A percentile compares a stretch with the other conserved stretches of the same genome.
Conservation (phyloP, 148 eudicot species). For the Chenopodium suecicum region DNA sequence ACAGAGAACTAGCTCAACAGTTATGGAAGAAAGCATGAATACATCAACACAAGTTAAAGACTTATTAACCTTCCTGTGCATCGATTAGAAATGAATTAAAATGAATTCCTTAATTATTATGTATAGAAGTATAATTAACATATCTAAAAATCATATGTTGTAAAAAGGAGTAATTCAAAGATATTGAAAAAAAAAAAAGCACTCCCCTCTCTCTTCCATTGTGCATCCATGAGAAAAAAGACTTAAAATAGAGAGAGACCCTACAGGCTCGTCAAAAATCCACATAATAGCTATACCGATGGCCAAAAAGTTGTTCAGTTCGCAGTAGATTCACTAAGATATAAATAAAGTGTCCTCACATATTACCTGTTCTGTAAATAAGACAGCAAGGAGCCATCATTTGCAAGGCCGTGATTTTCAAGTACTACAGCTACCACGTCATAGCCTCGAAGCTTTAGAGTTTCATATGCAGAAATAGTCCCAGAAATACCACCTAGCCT, state of each 20-base stretch:
- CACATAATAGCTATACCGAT: neutral
- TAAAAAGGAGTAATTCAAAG: neutral
- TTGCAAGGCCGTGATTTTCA: constrained; percentile 76
- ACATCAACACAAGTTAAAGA: neutral
- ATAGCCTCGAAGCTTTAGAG: constrained; percentile 87
- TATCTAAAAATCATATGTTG: too few species aligned
- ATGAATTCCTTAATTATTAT: too few species aligned
- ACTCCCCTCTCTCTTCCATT: neutral
- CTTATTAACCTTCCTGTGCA: neutral
- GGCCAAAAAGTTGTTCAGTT: neutral
- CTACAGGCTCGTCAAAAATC: neutral
- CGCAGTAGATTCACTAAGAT: neutral
- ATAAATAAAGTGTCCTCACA: neutral
- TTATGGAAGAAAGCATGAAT: neutral
- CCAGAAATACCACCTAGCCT: constrained; percentile 91
- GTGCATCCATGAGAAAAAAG: neutral
- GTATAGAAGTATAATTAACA: too few species aligned
- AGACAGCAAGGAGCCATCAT: constrained; percentile 61
- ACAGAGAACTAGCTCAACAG: neutral
- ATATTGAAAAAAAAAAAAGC: too few species aligned
- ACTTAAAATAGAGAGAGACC: neutral
- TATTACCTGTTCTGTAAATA: constrained; percentile 72
- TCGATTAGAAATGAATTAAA: too few species aligned
- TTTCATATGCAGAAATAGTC: constrained; percentile 91
- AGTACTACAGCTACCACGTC: constrained; percentile 84